Base-by-base conservation (phyloP, 768 basidiomycete genomes). In the Lactarius psammicola region DNA sequence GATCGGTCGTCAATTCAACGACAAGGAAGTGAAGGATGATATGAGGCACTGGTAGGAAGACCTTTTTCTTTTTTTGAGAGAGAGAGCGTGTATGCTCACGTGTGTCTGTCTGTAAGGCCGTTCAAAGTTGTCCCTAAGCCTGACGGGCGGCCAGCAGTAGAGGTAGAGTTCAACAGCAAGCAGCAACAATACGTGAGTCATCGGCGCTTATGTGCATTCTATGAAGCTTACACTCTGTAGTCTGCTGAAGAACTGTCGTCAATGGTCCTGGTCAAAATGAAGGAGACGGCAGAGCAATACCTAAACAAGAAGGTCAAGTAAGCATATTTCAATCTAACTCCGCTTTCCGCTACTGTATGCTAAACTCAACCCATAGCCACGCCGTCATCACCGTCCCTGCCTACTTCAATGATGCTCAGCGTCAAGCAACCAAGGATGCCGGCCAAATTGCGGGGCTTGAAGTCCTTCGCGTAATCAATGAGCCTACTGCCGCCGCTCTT, bases 331-430 rank as follows among this genome's bases (percentile, higher is more conserved):
- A 28, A 5, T 46, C 49, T 26, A 23, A 10, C 31, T 33, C 33
- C 3, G 38, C 9, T 9, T 33, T 33, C 33, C 3, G 38, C 9
- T 9, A 3, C 38, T 62, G 17, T 7, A 15, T 20, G 2, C 18
- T 23, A 58, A 67, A 67, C 1, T 65, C 60, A 42, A 66, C 58
- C 33, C 60, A 46, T 63, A 92, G 89, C 72, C 87, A 92, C 60
- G 90, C 90, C 31, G 95, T 98, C 72, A 81, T 98, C 73, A 98
- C 95, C 17, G 96, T 98, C 34, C 97, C 96, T 0, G 95, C 96
- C 0, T 98, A 98, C 81, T 99, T 98, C 86, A 99, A 99, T 76
- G 97, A 99, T 75, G 95, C 97, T 26, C 97, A 99, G 78, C 89
- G 97, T 66, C 96, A 98, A 81, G 97, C 97, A 4, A 98, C 96